A percentile compares a stretch with the other conserved stretches of the same genome.
These are phyloP conservation scores for Plenodomus lindquistii DNA, from an alignment of 2,329 filamentous ascomycete species.

Conservation along the genomic window DNA sequence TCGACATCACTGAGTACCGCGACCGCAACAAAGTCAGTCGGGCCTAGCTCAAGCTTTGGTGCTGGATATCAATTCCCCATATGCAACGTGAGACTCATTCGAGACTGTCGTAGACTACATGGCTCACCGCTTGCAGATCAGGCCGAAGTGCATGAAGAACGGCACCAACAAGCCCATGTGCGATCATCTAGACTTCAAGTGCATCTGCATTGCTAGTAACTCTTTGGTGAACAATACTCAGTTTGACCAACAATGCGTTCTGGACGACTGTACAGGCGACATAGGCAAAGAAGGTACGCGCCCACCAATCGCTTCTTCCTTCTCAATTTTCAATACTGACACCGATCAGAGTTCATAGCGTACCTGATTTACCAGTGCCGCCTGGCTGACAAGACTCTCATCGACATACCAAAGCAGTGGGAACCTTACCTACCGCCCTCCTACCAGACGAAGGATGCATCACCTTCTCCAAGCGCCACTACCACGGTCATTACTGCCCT, in stretches of 20 bases:
- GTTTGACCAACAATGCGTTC: conserved; percentile 17
- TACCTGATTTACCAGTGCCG: conserved; percentile 14
- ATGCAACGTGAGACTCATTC: conserved; percentile 5
- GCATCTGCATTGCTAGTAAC: conserved; percentile 20
- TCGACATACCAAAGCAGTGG: conserved; percentile 15
- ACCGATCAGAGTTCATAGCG: conserved; percentile 12
- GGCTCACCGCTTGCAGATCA: conserved; percentile 7
- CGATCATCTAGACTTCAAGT: conserved; percentile 10
- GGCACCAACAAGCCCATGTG: conserved; percentile 6
- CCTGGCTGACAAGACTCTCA: conserved; percentile 1
- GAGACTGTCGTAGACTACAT: neutral
- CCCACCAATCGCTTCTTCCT: too few relatives aligned
- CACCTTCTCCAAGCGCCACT: neutral
- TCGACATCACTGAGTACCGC: neutral
- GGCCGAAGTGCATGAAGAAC: conserved; percentile 10
- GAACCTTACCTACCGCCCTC: conserved; percentile 11
- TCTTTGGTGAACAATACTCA: conserved; percentile 12
- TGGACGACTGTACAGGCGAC: conserved; percentile 13
- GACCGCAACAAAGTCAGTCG: neutral
- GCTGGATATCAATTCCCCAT: conserved; percentile 7
- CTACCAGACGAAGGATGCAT: neutral
- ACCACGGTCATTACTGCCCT: neutral
- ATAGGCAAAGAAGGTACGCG: conserved; percentile 11
- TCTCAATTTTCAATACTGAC: neutral
- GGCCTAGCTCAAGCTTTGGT: neutral